A percentile compares a stretch with the other conserved stretches of the same genome.
These are phyloP conservation scores for Xylariales sp. DNA, from an alignment of 2,329 filamentous ascomycete species.

Conservation along the genomic window DNA sequence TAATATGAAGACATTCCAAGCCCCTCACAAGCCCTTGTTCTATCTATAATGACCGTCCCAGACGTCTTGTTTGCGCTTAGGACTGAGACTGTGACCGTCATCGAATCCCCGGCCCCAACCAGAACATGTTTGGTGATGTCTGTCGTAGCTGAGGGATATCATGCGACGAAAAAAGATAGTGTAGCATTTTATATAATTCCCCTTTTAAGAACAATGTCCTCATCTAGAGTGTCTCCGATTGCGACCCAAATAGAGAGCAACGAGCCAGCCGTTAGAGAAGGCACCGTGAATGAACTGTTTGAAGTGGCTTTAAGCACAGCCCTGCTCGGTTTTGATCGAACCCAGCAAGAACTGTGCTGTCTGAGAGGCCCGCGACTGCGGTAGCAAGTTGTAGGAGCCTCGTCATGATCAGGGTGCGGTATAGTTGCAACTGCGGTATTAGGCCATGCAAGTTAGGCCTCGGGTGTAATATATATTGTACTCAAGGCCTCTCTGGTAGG, in stretches of 20 bases:
- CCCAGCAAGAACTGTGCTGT: neutral
- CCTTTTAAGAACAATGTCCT: neutral
- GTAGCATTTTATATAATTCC: neutral
- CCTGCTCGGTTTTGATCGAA: constrained; percentile 1
- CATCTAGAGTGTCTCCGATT: constrained; percentile 18
- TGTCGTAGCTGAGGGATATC: constrained; percentile 8
- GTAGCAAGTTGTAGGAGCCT: neutral
- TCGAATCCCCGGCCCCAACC: constrained; percentile 28
- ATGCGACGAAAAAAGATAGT: neutral
- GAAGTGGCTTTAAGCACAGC: neutral
- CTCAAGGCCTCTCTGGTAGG: neutral
- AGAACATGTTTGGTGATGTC: constrained; percentile 33
- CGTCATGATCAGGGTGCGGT: neutral
- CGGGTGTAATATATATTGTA: neutral
- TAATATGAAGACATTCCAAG: neutral
- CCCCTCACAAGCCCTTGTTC: neutral
- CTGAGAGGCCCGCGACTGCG: neutral
- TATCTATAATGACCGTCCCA: constrained; percentile 33
- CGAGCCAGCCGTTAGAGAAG: neutral
- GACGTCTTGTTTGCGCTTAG: constrained; percentile 25
- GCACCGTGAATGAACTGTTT: neutral
- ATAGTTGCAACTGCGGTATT: neutral
- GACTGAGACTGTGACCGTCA: constrained; percentile 32
- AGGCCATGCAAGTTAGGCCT: neutral
- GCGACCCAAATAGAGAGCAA: neutral